Conservation (phyloP, 805 yeast genomes). For the Candida insectalens region DNA sequence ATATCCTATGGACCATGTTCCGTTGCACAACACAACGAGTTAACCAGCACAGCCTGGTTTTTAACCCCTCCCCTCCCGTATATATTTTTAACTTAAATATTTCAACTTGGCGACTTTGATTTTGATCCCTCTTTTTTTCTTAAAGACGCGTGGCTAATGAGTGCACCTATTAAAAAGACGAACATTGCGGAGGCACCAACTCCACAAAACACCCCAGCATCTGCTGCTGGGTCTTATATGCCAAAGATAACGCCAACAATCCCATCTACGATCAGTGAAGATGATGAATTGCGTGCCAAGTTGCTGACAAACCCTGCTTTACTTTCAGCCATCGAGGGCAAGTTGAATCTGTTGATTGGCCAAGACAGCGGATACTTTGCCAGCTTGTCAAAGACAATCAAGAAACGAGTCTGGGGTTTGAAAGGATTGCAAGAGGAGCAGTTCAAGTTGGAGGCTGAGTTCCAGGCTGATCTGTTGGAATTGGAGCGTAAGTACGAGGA, state of each 20-base stretch:
- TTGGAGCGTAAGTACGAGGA: conserved; percentile 72
- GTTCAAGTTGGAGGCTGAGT: conserved; percentile 78
- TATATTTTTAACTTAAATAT: too few species aligned
- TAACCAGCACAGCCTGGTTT: too few species aligned
- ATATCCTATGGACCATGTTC: too few species aligned
- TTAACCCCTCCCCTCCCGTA: too few species aligned
- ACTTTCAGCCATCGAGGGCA: conserved; percentile 82
- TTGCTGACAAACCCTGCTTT: conserved; percentile 67
- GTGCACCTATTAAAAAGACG: conserved; percentile 22
- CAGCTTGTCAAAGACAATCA: conserved; percentile 60
- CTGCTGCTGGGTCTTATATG: conserved; percentile 66
- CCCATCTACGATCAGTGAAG: conserved; percentile 68
- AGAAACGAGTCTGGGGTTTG: conserved; percentile 70
- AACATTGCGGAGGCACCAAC: conserved; percentile 92
- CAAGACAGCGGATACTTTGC: conserved; percentile 80
- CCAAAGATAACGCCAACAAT: conserved; percentile 45
- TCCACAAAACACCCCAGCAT: conserved; percentile 96
- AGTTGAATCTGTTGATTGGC: conserved; percentile 77
- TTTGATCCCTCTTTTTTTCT: background rate
- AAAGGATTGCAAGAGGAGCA: conserved; percentile 75
- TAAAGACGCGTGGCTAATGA: conserved; percentile 1
- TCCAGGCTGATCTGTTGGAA: conserved; percentile 79
- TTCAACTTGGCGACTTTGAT: too few species aligned
- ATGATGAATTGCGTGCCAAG: conserved; percentile 30
- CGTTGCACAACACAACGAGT: too few species aligned